Evolutionary conservation across 2,329 filamentous ascomycete genomes (phyloP).

Genomic region (Tolypocladium ophioglossoides): DNA sequence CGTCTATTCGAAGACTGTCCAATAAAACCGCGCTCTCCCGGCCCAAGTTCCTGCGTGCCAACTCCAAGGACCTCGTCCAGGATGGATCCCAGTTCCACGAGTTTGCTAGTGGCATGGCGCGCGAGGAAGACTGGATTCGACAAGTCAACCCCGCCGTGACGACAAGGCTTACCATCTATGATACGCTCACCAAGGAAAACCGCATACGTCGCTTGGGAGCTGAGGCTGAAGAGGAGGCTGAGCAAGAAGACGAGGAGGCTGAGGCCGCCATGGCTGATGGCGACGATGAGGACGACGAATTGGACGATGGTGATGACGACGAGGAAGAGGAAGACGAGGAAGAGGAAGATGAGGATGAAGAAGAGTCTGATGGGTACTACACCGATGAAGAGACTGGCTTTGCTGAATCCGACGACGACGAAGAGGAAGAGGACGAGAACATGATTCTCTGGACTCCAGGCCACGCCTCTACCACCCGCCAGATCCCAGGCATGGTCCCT

Average conservation of each 20-base stretch:
- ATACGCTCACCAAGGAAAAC: slow-evolving; percentile 84
- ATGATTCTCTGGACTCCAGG: slow-evolving; percentile 45
- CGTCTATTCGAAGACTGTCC: slow-evolving; percentile 7
- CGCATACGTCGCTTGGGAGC: slow-evolving; percentile 75
- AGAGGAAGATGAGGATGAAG: slow-evolving; percentile 42
- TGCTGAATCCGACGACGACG: slow-evolving; percentile 58
- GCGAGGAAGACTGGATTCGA: slow-evolving; percentile 84
- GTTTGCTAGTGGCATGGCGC: slow-evolving; percentile 72
- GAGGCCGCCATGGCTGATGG: slow-evolving; percentile 30
- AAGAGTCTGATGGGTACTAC: slow-evolving; percentile 59
- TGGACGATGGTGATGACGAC: slow-evolving; percentile 41
- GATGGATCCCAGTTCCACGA: slow-evolving; percentile 70
- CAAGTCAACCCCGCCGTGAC: slow-evolving; percentile 54
- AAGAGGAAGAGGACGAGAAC: slow-evolving; percentile 55
- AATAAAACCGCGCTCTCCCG: slow-evolving; percentile 14
- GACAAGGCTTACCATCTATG: slow-evolving; percentile 73
- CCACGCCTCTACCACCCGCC: slow-evolving; percentile 25
- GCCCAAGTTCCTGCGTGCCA: slow-evolving; percentile 39
- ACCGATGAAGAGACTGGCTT: slow-evolving; percentile 63
- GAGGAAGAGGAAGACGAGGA: slow-evolving; percentile 41
- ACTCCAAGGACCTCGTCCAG: slow-evolving; percentile 37
- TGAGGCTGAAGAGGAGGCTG: slow-evolving; percentile 84
- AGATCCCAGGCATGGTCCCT: slow-evolving; percentile 21
- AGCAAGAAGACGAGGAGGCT: slow-evolving; percentile 58
- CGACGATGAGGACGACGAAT: slow-evolving; percentile 37